Evolutionary conservation across 345 rosid genomes (phyloP).

Genomic region (Citrus trifoliata): DNA sequence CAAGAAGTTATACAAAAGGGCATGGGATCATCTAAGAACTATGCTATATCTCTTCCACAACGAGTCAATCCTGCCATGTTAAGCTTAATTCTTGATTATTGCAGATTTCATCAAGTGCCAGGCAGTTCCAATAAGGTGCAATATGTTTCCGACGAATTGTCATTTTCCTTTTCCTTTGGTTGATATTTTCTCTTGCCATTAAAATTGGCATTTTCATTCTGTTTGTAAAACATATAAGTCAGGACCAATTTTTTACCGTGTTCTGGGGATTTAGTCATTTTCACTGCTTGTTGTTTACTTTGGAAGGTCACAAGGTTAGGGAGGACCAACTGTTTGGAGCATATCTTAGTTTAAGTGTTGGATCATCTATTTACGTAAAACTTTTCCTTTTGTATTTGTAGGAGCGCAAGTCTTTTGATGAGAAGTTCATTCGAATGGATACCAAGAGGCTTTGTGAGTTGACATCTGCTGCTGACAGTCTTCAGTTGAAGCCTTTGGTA

Average conservation of each 20-base stretch:
- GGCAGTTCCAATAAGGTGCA: conserved; percentile 80
- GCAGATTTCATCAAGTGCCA: conserved; percentile 79
- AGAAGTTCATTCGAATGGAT: conserved; percentile 83
- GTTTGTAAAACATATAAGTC: neutral
- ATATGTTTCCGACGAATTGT: neutral
- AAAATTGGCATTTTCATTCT: neutral
- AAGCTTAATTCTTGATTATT: conserved; percentile 80
- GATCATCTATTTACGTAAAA: neutral
- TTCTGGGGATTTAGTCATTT: neutral
- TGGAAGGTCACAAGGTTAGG: neutral
- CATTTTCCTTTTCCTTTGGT: conserved; percentile 8
- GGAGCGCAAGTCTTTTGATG: conserved; percentile 84
- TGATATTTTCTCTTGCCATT: neutral
- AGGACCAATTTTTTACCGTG: neutral
- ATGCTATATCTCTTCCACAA: conserved; percentile 80
- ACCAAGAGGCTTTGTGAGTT: conserved; percentile 82
- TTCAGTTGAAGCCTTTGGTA: conserved; percentile 83
- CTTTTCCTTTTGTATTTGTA: conserved; percentile 21
- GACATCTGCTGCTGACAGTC: conserved; percentile 93
- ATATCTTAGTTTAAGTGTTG: neutral
- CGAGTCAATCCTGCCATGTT: conserved; percentile 74
- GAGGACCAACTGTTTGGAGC: neutral
- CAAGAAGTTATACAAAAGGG: conserved; percentile 72
- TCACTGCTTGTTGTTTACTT: neutral
- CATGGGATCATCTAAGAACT: conserved; percentile 77